Evolutionary conservation across 805 yeast genomes (phyloP).

Genomic region (Spathaspora arborariae): DNA sequence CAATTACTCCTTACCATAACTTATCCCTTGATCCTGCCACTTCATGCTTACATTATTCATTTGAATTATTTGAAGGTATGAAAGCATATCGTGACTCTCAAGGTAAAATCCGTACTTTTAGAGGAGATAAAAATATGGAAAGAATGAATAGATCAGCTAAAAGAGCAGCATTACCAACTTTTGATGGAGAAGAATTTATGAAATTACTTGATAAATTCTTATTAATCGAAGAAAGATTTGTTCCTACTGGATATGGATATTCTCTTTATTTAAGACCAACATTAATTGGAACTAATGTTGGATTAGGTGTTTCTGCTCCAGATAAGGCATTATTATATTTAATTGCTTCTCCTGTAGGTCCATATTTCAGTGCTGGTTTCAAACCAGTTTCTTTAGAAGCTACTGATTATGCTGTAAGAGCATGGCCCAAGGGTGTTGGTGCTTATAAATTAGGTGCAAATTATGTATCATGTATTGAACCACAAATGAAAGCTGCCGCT

Average conservation of each 20-base stretch:
- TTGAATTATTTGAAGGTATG: slow-evolving; percentile 93
- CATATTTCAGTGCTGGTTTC: slow-evolving; percentile 87
- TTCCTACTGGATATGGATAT: slow-evolving; percentile 85
- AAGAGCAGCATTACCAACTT: slow-evolving; percentile 84
- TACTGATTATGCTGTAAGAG: slow-evolving; percentile 93
- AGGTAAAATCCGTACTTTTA: slow-evolving; percentile 73
- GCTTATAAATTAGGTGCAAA: slow-evolving; percentile 95
- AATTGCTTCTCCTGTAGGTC: slow-evolving; percentile 95
- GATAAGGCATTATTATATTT: slow-evolving; percentile 77
- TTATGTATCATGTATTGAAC: slow-evolving; percentile 92
- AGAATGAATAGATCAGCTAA: slow-evolving; percentile 88
- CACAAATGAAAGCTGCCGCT: slow-evolving; percentile 84
- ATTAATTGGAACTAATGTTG: slow-evolving; percentile 86
- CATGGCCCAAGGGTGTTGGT: slow-evolving; percentile 99
- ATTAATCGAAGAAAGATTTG: slow-evolving; percentile 67
- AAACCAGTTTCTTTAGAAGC: slow-evolving; percentile 94
- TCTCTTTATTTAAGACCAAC: slow-evolving; percentile 93
- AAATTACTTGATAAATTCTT: slow-evolving; percentile 75
- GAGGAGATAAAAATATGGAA: slow-evolving; percentile 88
- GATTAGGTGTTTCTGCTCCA: slow-evolving; percentile 85
- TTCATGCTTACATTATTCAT: slow-evolving; percentile 90
- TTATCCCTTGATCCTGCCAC: slow-evolving; percentile 81
- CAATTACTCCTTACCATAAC: slow-evolving; percentile 79
- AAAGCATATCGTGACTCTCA: slow-evolving; percentile 75
- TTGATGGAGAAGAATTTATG: slow-evolving; percentile 73